Percentiles rank a stretch among this genome's conserved stretches.
These are phyloP conservation scores for Xylaria sp. DNA, from an alignment of 2,329 filamentous ascomycete species.

Conservation along the genomic window DNA sequence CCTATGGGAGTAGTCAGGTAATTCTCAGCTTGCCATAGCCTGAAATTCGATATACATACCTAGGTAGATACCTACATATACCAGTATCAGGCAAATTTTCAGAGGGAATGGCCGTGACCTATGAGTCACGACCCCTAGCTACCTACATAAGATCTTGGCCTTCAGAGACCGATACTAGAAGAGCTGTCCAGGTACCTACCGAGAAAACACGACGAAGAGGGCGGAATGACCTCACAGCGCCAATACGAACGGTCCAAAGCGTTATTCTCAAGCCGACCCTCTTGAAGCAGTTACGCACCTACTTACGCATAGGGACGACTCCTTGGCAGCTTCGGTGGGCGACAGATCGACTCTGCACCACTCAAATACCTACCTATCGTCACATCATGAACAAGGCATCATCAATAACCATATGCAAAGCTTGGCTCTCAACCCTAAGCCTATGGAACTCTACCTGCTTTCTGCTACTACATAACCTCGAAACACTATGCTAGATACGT, in stretches of 20 bases:
- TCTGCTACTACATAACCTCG: background rate
- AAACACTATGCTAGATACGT: slow-evolving; percentile 4
- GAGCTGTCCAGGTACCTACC: background rate
- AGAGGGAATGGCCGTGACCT: background rate
- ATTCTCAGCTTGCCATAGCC: slow-evolving; percentile 16
- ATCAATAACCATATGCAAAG: background rate
- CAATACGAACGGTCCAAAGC: background rate
- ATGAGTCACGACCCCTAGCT: slow-evolving; percentile 17
- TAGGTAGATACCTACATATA: background rate
- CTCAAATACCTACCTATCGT: background rate
- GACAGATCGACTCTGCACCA: background rate
- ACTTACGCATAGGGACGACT: background rate
- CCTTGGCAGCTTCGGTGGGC: background rate
- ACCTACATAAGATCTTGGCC: background rate
- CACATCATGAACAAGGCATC: background rate
- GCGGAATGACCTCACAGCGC: background rate
- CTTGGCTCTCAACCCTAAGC: background rate
- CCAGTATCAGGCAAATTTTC: background rate
- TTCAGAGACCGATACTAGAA: background rate
- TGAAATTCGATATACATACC: background rate
- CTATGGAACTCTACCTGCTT: slow-evolving; percentile 5
- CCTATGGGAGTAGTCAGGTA: slow-evolving; percentile 7
- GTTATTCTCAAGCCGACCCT: background rate
- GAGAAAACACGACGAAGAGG: background rate
- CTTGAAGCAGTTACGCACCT: background rate